These are phyloP conservation scores for Candida mesenterica DNA, from an alignment of 1,139 yeast genomes.

Conservation along the genomic window DNA sequence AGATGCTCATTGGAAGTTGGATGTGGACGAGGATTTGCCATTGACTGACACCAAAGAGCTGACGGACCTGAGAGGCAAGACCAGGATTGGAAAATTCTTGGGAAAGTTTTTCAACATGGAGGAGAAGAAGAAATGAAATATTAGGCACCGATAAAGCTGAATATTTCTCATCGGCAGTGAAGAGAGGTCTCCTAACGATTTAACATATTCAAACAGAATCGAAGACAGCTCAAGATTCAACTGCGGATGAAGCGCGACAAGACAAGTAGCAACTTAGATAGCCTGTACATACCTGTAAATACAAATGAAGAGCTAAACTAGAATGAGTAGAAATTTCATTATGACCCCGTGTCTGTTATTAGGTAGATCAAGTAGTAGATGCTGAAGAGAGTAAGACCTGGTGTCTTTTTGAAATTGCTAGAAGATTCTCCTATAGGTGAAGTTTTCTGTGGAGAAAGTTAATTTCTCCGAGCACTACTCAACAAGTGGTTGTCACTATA, in stretches of 20 bases:
- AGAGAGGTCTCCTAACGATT: no score
- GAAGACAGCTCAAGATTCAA: no score
- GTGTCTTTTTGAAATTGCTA: no score
- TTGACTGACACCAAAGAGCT: slow-evolving; percentile 15
- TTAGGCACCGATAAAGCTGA: slow-evolving; percentile 7
- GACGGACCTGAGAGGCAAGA: slow-evolving; percentile 32
- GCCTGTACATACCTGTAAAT: neutral
- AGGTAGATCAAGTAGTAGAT: no score
- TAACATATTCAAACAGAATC: no score
- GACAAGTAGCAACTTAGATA: neutral
- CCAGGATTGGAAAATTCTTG: slow-evolving; percentile 61
- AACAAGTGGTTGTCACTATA: no score
- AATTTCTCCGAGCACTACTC: no score
- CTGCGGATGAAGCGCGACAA: no score
- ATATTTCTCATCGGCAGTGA: slow-evolving; percentile 4
- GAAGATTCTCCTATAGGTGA: no score
- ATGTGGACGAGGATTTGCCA: slow-evolving; percentile 27
- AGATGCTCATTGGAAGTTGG: slow-evolving; percentile 55
- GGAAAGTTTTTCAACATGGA: slow-evolving; percentile 55
- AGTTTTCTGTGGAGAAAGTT: no score
- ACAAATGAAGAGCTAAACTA: neutral
- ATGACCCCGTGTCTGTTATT: neutral
- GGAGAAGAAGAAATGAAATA: slow-evolving; percentile 10
- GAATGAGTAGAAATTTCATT: neutral
- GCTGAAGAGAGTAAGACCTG: no score